A percentile compares a stretch with the other conserved stretches of the same genome.
Conservation (phyloP, 2,329 filamentous ascomycete species). For the Penicillium carneum region DNA sequence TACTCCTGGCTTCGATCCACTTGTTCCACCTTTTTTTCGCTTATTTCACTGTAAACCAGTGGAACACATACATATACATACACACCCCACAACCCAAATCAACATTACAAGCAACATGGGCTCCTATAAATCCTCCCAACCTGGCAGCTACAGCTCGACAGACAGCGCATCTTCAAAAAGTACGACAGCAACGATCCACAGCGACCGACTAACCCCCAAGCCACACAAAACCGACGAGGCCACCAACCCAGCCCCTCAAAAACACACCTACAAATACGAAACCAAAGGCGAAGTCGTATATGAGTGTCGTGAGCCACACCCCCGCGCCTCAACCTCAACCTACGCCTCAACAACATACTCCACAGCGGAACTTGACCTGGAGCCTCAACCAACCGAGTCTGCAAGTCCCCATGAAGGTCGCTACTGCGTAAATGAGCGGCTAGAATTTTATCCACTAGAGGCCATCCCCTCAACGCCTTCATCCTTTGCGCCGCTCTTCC, state of each 20-base stretch:
- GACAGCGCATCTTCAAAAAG: constrained; percentile 52
- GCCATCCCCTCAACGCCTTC: constrained; percentile 78
- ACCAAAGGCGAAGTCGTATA: not conserved
- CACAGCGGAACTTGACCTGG: constrained; percentile 59
- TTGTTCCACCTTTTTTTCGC: constrained; percentile 12
- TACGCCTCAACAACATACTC: constrained; percentile 77
- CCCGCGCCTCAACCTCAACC: constrained; percentile 73
- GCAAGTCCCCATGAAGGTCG: constrained; percentile 29
- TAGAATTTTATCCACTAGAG: constrained; percentile 68
- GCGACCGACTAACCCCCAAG: constrained; percentile 42
- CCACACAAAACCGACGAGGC: constrained; percentile 24
- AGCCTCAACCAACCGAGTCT: constrained; percentile 39
- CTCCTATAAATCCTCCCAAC: constrained; percentile 40
- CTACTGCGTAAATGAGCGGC: constrained; percentile 59
- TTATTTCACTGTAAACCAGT: constrained; percentile 17
- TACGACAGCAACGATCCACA: constrained; percentile 51
- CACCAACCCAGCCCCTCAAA: not conserved
- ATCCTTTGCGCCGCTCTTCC: constrained; percentile 85
- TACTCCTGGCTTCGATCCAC: constrained; percentile 7
- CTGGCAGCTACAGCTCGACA: constrained; percentile 48
- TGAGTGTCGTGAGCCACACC: constrained; percentile 19
- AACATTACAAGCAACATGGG: constrained; percentile 35
- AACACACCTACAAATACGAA: not conserved
- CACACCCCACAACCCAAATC: not conserved
- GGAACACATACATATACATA: constrained; percentile 4